These are phyloP conservation scores for Alloascoidea africana DNA, from an alignment of 805 yeast species.

Conservation along the genomic window DNA sequence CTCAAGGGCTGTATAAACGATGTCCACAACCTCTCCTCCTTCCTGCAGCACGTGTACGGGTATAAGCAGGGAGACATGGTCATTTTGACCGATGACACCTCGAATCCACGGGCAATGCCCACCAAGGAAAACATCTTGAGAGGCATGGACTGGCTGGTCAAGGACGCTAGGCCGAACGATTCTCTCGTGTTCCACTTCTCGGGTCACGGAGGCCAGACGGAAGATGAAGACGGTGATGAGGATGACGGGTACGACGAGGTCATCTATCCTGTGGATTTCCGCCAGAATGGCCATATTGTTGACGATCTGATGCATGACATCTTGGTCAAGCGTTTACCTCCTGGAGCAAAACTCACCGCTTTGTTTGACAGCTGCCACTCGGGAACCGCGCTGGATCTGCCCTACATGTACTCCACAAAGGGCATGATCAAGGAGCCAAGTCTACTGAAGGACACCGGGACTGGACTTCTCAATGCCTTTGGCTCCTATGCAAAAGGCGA, in stretches of 20 bases:
- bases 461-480: conserved; percentile 44
- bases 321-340: conserved; percentile 52
- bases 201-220: conserved; percentile 72
- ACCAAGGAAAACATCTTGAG: conserved; percentile 53
- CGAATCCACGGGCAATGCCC: conserved; percentile 33
- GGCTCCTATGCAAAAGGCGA: conserved; percentile 49
- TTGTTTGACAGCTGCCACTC: conserved; percentile 79
- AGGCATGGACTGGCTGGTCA: conserved; percentile 75
- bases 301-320: conserved; percentile 66
- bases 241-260: conserved; percentile 61
- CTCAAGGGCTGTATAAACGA: conserved; percentile 76
- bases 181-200: conserved; percentile 71
- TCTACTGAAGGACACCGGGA: conserved; percentile 59
- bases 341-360: conserved; percentile 67
- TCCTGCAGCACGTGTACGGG: conserved; percentile 24
- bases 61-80: conserved; percentile 22
- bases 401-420: conserved; percentile 67
- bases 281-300: conserved; percentile 46
- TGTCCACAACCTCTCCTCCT: conserved; percentile 39
- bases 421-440: conserved; percentile 76
- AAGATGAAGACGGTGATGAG: conserved; percentile 61
- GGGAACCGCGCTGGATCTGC: conserved; percentile 69
- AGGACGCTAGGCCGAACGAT: conserved; percentile 64
- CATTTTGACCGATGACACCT: conserved; percentile 25
- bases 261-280: conserved; percentile 61